Evolutionary conservation across 352 stramenopile species (phyloP).

Genomic region (Globisporangium iwayamae): DNA sequence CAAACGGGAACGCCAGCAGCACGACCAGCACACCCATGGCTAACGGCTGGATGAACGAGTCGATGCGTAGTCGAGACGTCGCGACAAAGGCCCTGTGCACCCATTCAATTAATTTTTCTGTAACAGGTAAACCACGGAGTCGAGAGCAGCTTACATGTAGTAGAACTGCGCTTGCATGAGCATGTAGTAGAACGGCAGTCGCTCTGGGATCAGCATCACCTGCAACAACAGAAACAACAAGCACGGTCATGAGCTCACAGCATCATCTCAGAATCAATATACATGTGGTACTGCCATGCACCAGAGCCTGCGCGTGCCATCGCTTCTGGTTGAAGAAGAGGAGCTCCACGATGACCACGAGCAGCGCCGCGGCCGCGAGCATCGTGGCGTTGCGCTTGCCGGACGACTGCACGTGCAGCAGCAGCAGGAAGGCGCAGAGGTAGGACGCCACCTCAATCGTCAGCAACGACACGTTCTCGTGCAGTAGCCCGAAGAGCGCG

Average conservation of each 20-base stretch:
- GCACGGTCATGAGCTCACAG: neutral
- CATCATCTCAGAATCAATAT: neutral
- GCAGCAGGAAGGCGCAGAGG: constrained; percentile 59
- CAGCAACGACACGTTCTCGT: constrained; percentile 76
- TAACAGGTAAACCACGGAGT: neutral
- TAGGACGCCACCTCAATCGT: constrained; percentile 56
- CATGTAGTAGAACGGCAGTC: constrained; percentile 58
- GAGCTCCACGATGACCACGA: constrained; percentile 54
- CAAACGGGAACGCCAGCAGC: constrained; percentile 60
- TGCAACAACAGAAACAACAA: constrained; percentile 5
- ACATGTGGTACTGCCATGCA: constrained; percentile 13
- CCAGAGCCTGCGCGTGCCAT: constrained; percentile 67
- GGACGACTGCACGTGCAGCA: constrained; percentile 76
- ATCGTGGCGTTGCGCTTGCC: constrained; percentile 72
- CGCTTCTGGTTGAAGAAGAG: constrained; percentile 61
- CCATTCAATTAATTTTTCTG: neutral
- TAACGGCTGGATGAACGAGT: constrained; percentile 69
- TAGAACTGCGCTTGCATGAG: constrained; percentile 72
- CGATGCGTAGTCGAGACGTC: constrained; percentile 62
- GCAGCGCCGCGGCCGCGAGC: constrained; percentile 40
- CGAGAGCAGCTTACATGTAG: constrained; percentile 49
- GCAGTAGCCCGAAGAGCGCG: constrained; percentile 62
- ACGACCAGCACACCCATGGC: constrained; percentile 58
- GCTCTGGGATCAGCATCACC: constrained; percentile 54
- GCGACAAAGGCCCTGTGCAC: constrained; percentile 62